phyloP scores from a whole-genome alignment of 2,329 filamentous ascomycete species.

The Colletotrichum scovillei region DNA sequence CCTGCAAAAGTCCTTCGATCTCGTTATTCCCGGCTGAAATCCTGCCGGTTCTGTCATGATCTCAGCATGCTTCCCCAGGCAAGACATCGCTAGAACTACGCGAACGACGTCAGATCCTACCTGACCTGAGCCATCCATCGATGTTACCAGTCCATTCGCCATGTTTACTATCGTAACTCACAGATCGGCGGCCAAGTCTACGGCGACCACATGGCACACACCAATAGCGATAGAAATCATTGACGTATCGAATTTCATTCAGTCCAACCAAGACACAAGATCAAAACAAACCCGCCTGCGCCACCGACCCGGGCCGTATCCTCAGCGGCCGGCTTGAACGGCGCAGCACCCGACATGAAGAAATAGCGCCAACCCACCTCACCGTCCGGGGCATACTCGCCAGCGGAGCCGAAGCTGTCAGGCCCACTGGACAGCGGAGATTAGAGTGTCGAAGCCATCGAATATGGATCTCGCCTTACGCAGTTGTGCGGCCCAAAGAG shows the following conservation, averaged over 20 bases:
- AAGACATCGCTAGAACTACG: background rate
- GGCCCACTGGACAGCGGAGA: slow-evolving; percentile 31
- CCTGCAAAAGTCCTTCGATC: background rate
- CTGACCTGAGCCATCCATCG: background rate
- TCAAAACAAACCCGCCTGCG: background rate
- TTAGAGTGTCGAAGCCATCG: slow-evolving; percentile 24
- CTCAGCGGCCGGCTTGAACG: background rate
- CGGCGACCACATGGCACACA: too few relatives aligned
- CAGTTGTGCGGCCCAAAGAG: slow-evolving; percentile 1
- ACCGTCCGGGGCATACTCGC: background rate
- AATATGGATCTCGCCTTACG: slow-evolving; percentile 12
- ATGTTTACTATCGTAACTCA: background rate
- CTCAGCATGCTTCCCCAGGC: slow-evolving; percentile 16
- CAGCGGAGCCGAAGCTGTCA: slow-evolving; percentile 12
- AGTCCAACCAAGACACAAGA: background rate
- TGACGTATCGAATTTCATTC: background rate
- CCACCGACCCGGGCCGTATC: background rate
- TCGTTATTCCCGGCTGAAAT: slow-evolving; percentile 13
- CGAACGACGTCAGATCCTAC: background rate
- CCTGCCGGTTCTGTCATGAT: slow-evolving; percentile 1
- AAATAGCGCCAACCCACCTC: slow-evolving; percentile 11
- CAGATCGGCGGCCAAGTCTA: background rate
- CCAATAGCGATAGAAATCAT: background rate
- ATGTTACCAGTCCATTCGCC: background rate
- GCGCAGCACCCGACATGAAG: slow-evolving; percentile 8